Conservation (phyloP, 179 eudicot species). For the Dionaea muscipula region DNA sequence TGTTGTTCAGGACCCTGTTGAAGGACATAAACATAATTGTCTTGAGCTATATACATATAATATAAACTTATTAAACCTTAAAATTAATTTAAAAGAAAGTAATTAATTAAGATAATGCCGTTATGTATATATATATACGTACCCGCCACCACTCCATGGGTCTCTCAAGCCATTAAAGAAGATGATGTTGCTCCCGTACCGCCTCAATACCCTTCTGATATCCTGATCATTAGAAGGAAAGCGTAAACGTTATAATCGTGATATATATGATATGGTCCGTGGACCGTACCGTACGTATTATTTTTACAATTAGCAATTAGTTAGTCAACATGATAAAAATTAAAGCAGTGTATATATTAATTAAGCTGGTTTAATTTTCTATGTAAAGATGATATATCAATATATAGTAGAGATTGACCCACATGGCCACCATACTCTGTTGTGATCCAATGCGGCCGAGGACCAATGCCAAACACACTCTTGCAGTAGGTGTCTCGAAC, state of each 20-base stretch:
- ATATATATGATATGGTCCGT: too few species aligned
- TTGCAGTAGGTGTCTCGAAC: constrained; percentile 21
- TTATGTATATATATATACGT: constrained; percentile 7
- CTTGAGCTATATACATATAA: too few species aligned
- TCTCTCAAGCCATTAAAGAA: constrained; percentile 70
- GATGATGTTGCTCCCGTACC: constrained; percentile 67
- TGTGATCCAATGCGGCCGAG: constrained; percentile 69
- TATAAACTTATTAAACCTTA: background rate
- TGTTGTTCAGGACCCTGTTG: constrained; percentile 53
- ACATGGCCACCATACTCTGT: constrained; percentile 67
- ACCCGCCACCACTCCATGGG: constrained; percentile 95
- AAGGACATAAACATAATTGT: too few species aligned
- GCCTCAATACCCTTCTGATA: constrained; percentile 39
- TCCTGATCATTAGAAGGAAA: constrained; percentile 23
- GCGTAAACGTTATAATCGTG: background rate
- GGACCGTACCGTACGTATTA: too few species aligned
- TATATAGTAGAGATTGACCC: too few species aligned
- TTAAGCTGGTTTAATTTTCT: too few species aligned
- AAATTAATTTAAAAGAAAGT: background rate
- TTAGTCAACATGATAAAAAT: too few species aligned
- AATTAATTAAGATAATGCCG: background rate
- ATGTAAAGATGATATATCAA: too few species aligned
- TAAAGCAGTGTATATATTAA: too few species aligned
- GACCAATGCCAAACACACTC: constrained; percentile 21
- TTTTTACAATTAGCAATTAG: too few species aligned